phyloP scores from a whole-genome alignment of 2,329 filamentous ascomycete species.

The Aspergillus udagawae region DNA sequence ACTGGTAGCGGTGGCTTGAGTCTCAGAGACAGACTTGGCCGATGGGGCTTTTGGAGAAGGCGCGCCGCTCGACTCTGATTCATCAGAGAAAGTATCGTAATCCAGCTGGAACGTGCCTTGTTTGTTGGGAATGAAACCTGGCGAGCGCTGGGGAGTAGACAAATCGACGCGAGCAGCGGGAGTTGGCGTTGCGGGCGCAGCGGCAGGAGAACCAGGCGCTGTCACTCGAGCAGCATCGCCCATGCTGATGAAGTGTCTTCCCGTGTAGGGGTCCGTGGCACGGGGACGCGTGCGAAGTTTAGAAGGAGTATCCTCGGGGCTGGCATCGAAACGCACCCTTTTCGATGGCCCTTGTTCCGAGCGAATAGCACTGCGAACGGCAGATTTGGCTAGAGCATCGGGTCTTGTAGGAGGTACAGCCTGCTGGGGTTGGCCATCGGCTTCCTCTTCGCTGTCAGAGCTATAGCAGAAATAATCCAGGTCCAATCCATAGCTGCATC shows the following conservation, averaged over 20 bases:
- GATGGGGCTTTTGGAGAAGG: constrained; percentile 9
- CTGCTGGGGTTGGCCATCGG: constrained; percentile 6
- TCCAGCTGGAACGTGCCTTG: constrained; percentile 27
- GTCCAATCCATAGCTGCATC: constrained; percentile 40
- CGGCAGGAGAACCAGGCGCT: constrained; percentile 3
- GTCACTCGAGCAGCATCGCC: constrained; percentile 1
- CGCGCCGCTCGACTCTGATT: constrained; percentile 13
- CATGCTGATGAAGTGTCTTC: constrained; percentile 20
- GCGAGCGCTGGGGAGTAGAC: constrained; percentile 5
- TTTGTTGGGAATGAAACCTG: constrained; percentile 22
- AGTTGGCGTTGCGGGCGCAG: constrained; percentile 14
- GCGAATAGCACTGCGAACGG: constrained; percentile 13
- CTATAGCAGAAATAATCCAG: constrained; percentile 35
- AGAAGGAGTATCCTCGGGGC: constrained; percentile 31
- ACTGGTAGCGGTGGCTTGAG: constrained; percentile 2
- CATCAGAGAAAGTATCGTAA: constrained; percentile 27
- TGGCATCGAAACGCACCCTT: constrained; percentile 32
- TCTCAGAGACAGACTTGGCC: constrained; percentile 4
- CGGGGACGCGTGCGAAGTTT: constrained; percentile 21
- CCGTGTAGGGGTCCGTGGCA: constrained; percentile 22
- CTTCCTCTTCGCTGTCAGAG: constrained; percentile 29
- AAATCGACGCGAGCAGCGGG: constrained; percentile 5
- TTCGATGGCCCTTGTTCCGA: constrained; percentile 21
- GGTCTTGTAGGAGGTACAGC: constrained; percentile 9
- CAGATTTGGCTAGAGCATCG: constrained; percentile 7